A percentile compares a stretch with the other conserved stretches of the same genome.
phyloP scores from a whole-genome alignment of 169 alveolate genomes.

The Eimeria praecox region DNA sequence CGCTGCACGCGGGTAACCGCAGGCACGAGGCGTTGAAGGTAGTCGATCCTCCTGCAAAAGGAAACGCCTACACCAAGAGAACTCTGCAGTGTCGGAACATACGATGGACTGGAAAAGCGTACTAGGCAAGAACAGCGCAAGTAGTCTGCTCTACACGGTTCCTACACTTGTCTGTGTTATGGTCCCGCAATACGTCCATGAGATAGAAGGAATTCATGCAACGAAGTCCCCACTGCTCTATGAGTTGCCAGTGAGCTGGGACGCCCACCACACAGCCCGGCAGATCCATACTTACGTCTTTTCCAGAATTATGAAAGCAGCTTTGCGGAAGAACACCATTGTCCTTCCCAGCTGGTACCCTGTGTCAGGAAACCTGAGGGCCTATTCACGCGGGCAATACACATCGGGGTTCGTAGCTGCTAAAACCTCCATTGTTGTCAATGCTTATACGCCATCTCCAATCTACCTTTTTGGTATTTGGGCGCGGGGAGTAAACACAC shows the following conservation, averaged over 20 bases:
- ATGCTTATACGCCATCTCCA: neutral
- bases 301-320: constrained; percentile 69
- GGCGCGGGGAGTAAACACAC: neutral
- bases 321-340: constrained; percentile 71
- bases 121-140: neutral
- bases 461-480: neutral
- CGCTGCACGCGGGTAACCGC: constrained; percentile 72
- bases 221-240: neutral
- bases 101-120: neutral
- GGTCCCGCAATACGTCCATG: neutral
- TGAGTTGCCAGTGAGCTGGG: neutral
- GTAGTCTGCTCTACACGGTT: neutral
- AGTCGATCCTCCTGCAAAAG: constrained; percentile 66
- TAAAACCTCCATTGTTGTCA: neutral
- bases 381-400: neutral
- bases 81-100: neutral
- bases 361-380: constrained; percentile 58
- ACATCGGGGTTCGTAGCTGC: neutral
- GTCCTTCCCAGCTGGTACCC: constrained; percentile 81
- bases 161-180: neutral
- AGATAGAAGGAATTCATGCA: neutral
- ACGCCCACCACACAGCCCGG: neutral
- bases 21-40: constrained; percentile 67
- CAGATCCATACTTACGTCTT: constrained; percentile 32
- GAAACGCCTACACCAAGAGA: neutral